These are phyloP conservation scores for Linum usitatissimum DNA, from an alignment of 345 rosid species.

Conservation along the genomic window DNA sequence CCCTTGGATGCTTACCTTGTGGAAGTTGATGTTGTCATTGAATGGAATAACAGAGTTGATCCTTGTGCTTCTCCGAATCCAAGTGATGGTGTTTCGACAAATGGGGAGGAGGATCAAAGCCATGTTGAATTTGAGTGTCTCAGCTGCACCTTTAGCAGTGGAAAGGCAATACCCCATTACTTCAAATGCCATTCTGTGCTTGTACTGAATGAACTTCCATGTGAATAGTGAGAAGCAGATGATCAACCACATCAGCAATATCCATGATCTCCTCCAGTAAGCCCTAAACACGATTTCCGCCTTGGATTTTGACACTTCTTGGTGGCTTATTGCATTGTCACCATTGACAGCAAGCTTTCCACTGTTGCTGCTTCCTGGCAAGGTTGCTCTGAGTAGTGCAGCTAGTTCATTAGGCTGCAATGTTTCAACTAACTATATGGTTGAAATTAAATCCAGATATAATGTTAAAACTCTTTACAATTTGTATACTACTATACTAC, in stretches of 20 bases:
- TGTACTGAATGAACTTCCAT: conserved; percentile 82
- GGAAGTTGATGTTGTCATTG: conserved; percentile 83
- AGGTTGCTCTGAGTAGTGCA: conserved; percentile 24
- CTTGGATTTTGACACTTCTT: no score
- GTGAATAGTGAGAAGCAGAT: conserved; percentile 30
- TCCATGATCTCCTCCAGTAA: no score
- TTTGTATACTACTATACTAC: no score
- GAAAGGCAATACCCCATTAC: conserved; percentile 83
- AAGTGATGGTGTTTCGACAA: conserved; percentile 84
- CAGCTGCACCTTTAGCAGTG: conserved; percentile 92
- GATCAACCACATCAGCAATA: no score
- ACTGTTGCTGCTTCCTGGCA: conserved; percentile 9
- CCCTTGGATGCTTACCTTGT: conserved; percentile 50
- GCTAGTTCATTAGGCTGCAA: conserved; percentile 29
- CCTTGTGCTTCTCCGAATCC: conserved; percentile 67
- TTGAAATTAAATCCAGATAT: no score
- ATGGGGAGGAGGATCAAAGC: conserved; percentile 89
- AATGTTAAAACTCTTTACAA: no score
- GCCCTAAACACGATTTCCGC: no score
- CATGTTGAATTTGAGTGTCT: conserved; percentile 95
- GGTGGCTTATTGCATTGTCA: no score
- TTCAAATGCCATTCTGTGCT: conserved; percentile 55
- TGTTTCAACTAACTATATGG: background rate
- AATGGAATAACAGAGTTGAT: conserved; percentile 58
- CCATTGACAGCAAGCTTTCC: no score